Conservation (phyloP, 495 filamentous ascomycete species). For the Elasticomyces elasticus region DNA sequence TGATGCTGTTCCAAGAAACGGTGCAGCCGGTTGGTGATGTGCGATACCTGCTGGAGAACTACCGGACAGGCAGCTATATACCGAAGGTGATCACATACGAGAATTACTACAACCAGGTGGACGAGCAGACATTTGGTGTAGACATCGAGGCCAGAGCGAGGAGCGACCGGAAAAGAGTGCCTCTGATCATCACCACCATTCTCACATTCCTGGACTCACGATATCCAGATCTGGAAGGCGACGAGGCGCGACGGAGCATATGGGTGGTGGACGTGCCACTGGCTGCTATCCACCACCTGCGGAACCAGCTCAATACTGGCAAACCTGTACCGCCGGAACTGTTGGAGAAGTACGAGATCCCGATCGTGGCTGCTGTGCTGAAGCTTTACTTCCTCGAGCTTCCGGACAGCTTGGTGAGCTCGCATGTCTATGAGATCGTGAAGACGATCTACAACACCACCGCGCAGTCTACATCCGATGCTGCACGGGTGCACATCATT, state of each 20-base stretch:
- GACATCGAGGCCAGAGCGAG: slow-evolving; percentile 89
- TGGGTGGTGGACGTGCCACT: slow-evolving; percentile 92
- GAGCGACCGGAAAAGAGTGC: slow-evolving; percentile 90
- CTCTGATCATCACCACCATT: slow-evolving; percentile 82
- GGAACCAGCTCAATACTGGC: slow-evolving; percentile 75
- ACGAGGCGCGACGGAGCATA: slow-evolving; percentile 82
- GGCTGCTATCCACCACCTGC: slow-evolving; percentile 72
- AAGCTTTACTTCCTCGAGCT: slow-evolving; percentile 96
- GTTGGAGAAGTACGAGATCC: slow-evolving; percentile 78
- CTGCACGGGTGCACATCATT: slow-evolving; percentile 74
- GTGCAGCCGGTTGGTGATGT: slow-evolving; percentile 87
- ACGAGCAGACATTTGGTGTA: slow-evolving; percentile 95
- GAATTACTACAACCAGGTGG: slow-evolving; percentile 97
- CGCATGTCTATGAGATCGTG: slow-evolving; percentile 97
- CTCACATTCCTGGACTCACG: slow-evolving; percentile 91
- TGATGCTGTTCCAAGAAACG: slow-evolving; percentile 98
- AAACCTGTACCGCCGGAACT: slow-evolving; percentile 67
- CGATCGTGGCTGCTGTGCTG: slow-evolving; percentile 83
- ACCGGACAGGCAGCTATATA: slow-evolving; percentile 84
- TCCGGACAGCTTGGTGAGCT: slow-evolving; percentile 89
- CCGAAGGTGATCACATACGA: slow-evolving; percentile 92
- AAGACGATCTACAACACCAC: slow-evolving; percentile 90
- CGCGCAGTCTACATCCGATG: slow-evolving; percentile 56
- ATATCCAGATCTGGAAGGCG: slow-evolving; percentile 95
- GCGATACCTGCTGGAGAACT: slow-evolving; percentile 93